These are phyloP conservation scores for Hemileia vastatrix DNA, from an alignment of 1,284 basidiomycete genomes.

Conservation along the genomic window DNA sequence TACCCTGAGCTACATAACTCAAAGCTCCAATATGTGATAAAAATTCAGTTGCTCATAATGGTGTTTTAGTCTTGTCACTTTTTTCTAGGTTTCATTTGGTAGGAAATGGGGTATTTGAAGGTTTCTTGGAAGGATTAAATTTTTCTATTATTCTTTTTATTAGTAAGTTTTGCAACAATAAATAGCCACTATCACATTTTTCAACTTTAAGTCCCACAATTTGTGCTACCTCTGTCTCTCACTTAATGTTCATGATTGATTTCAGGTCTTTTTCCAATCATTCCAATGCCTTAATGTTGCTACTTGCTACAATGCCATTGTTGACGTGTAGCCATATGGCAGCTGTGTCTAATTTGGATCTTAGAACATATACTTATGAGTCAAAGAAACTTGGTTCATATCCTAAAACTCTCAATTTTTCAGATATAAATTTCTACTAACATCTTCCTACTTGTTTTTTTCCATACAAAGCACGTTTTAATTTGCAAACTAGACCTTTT, in stretches of 20 bases:
- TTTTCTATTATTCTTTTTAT: neutral
- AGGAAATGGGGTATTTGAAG: too few relatives aligned
- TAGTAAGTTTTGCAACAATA: neutral
- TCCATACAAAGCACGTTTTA: neutral
- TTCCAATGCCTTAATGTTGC: neutral
- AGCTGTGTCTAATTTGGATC: too few relatives aligned
- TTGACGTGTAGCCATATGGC: slow-evolving; percentile 4
- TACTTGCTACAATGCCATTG: neutral
- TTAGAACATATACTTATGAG: neutral
- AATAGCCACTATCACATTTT: neutral
- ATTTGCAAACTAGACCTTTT: too few relatives aligned
- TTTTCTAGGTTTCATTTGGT: neutral
- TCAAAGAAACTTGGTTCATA: too few relatives aligned
- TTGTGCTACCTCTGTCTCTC: neutral
- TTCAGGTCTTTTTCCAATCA: neutral
- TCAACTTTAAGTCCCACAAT: neutral
- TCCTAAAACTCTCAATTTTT: neutral
- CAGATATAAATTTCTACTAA: neutral
- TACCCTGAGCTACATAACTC: too few relatives aligned
- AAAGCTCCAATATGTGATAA: too few relatives aligned
- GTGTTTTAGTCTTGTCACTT: too few relatives aligned
- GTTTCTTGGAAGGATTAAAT: neutral
- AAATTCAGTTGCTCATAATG: too few relatives aligned
- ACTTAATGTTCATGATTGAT: neutral
- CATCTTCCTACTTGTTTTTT: neutral